Conservation (phyloP, 2,329 filamentous ascomycete genomes). For the Neofusicoccum ribis region DNA sequence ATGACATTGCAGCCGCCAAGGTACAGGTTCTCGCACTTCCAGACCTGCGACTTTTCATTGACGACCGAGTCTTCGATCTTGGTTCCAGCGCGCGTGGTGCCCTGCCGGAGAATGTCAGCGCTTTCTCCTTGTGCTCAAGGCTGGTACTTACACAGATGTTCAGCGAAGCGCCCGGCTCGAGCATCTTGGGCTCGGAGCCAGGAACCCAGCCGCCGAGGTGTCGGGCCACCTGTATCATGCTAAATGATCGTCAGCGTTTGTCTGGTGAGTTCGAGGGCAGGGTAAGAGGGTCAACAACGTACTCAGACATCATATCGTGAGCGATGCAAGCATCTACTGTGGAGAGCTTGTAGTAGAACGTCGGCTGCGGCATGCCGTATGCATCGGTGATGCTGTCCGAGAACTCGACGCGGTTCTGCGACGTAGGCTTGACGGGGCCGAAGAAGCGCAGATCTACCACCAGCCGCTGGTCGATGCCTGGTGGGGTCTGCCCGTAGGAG, state of each 20-base stretch:
- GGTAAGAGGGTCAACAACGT: neutral
- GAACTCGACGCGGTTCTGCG: slow-evolving; percentile 23
- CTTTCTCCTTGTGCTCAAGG: too few species aligned
- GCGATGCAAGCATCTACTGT: neutral
- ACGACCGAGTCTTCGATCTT: neutral
- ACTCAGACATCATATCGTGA: neutral
- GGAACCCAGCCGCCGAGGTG: neutral
- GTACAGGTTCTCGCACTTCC: neutral
- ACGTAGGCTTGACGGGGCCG: slow-evolving; percentile 22
- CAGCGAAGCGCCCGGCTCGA: neutral
- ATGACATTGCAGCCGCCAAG: neutral
- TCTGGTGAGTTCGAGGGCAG: too few species aligned
- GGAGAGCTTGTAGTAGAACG: neutral
- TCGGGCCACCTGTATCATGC: neutral
- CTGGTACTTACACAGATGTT: neutral
- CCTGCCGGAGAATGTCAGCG: neutral
- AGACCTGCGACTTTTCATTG: neutral
- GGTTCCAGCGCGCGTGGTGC: neutral
- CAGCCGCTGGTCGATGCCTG: slow-evolving; percentile 24
- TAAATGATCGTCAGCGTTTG: neutral
- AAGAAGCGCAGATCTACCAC: slow-evolving; percentile 27
- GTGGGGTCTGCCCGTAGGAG: neutral
- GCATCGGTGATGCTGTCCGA: slow-evolving; percentile 23
- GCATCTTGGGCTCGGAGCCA: neutral
- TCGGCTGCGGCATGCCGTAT: slow-evolving; percentile 28